Percentiles rank a stretch among this genome's conserved stretches.
phyloP scores from a whole-genome alignment of 2,329 filamentous ascomycete species.

The Cladorrhinum sp. region DNA sequence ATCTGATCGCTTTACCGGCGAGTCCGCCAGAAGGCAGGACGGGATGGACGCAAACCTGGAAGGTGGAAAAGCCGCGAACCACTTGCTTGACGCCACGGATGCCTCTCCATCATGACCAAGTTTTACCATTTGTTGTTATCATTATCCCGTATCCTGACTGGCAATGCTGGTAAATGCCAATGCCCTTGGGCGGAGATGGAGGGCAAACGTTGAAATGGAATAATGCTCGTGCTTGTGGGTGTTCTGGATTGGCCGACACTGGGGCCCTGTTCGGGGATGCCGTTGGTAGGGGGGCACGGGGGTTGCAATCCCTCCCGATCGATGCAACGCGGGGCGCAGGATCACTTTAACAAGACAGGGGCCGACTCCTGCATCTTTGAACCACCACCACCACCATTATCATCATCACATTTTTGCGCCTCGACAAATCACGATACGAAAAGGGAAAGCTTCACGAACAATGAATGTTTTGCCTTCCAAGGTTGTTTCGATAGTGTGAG shows the following conservation, averaged over 20 bases:
- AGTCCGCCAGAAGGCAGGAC: background rate
- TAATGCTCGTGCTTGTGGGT: background rate
- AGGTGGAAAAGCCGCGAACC: too few species aligned
- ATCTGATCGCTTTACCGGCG: background rate
- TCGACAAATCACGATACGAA: background rate
- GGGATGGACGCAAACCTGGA: too few species aligned
- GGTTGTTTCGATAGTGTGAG: background rate
- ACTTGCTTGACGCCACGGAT: background rate
- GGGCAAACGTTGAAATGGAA: background rate
- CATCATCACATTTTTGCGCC: background rate
- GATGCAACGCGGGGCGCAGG: background rate
- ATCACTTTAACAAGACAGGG: background rate
- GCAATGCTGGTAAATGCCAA: too few species aligned
- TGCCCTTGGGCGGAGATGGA: background rate
- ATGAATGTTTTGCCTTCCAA: background rate
- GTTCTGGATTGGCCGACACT: background rate
- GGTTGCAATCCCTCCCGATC: background rate
- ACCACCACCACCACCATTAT: background rate
- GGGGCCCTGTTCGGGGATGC: slow-evolving; percentile 4
- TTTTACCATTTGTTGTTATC: too few species aligned
- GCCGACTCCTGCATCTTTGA: background rate
- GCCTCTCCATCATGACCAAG: background rate
- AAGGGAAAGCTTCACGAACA: background rate
- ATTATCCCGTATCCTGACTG: too few species aligned
- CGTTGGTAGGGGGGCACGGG: slow-evolving; percentile 1